phyloP scores from a whole-genome alignment of 2,329 filamentous ascomycete species.

The Dactylellina sp. region DNA sequence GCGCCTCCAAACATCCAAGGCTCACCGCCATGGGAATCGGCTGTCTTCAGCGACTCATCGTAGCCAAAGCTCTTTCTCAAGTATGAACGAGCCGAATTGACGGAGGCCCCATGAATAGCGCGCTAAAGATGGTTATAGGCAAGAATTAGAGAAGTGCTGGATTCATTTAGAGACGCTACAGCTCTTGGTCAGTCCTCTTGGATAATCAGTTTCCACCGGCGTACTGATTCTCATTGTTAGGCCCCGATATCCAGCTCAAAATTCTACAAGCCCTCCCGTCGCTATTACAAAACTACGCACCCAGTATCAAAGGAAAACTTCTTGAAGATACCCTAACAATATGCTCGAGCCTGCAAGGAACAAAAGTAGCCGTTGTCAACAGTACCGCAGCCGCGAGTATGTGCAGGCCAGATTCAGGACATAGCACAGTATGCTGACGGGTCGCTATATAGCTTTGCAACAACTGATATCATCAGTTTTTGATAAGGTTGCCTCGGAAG shows the following conservation, averaged over 20 bases:
- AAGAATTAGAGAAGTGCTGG: constrained; percentile 85
- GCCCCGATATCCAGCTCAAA: constrained; percentile 91
- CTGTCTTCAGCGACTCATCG: constrained; percentile 87
- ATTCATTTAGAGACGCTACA: constrained; percentile 86
- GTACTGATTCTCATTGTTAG: constrained; percentile 62
- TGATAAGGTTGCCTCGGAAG: constrained; percentile 86
- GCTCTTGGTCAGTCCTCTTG: constrained; percentile 58
- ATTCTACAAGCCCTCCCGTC: constrained; percentile 92
- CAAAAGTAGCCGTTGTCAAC: constrained; percentile 92
- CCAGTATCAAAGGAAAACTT: constrained; percentile 81
- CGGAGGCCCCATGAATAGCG: not conserved
- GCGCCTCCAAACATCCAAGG: constrained; percentile 87
- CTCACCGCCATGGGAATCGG: constrained; percentile 88
- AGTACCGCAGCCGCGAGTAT: constrained; percentile 89
- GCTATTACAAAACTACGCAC: constrained; percentile 87
- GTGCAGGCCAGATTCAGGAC: constrained; percentile 9
- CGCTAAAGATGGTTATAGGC: constrained; percentile 65
- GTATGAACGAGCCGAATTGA: constrained; percentile 38
- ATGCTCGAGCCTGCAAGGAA: constrained; percentile 89
- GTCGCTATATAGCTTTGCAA: constrained; percentile 72
- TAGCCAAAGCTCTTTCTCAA: constrained; percentile 79
- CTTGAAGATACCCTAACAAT: constrained; percentile 86
- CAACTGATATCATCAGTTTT: constrained; percentile 93
- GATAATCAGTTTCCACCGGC: constrained; percentile 26
- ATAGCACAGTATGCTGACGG: constrained; percentile 9